Conservation (phyloP, 148 eudicot genomes). For the Camellia lanceoleosa region DNA sequence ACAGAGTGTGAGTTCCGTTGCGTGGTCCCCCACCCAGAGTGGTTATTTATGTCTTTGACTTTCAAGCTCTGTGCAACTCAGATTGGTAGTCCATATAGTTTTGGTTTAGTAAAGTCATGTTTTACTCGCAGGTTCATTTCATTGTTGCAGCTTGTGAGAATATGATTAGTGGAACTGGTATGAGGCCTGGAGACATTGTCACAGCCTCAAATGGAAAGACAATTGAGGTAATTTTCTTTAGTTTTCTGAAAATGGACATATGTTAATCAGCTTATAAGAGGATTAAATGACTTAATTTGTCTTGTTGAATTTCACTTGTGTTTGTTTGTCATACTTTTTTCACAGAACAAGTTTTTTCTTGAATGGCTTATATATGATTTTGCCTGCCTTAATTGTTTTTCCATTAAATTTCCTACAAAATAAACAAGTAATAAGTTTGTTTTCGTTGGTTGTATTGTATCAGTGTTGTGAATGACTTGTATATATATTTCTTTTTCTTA, state of each 20-base stretch:
- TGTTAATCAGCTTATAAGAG: background rate
- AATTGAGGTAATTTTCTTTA: slow-evolving; percentile 63
- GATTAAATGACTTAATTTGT: background rate
- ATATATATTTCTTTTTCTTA: too few relatives aligned
- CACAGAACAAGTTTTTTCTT: background rate
- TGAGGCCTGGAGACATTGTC: slow-evolving; percentile 95
- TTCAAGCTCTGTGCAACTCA: background rate
- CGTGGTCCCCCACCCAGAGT: background rate
- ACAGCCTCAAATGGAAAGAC: slow-evolving; percentile 99
- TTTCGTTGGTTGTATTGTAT: too few relatives aligned
- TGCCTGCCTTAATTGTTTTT: background rate
- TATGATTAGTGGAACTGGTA: slow-evolving; percentile 99
- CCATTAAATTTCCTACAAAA: background rate
- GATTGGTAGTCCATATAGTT: background rate
- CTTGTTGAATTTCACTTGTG: background rate
- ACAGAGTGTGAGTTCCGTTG: too few relatives aligned
- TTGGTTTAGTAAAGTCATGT: background rate
- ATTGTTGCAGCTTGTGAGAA: slow-evolving; percentile 98
- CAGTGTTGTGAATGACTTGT: too few relatives aligned
- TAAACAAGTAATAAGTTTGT: too few relatives aligned
- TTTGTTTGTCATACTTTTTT: background rate
- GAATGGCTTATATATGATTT: background rate
- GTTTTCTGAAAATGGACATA: background rate
- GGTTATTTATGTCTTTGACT: background rate
- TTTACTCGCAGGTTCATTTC: slow-evolving; percentile 77